Conservation (phyloP, 1,284 basidiomycete genomes). For the Melampsora americana region DNA sequence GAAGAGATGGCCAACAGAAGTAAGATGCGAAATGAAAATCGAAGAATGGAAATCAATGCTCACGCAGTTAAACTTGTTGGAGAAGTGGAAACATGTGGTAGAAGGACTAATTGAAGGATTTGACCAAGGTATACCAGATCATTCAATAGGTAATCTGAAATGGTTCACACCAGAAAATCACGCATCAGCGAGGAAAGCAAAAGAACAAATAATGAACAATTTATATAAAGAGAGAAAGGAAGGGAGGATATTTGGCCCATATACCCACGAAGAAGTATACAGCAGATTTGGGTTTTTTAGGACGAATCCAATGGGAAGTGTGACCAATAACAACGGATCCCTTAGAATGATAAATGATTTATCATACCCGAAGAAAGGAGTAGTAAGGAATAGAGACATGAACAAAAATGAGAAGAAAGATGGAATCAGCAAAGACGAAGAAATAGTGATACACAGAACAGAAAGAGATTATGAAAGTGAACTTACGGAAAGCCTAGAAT, state of each 20-base stretch:
- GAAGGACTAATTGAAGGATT: not conserved
- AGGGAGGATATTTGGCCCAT: constrained; percentile 1
- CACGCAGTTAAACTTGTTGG: not conserved
- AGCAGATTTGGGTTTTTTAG: not conserved
- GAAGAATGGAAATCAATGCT: not conserved
- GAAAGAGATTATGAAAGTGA: too few relatives aligned
- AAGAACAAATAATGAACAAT: too few relatives aligned
- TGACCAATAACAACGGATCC: not conserved
- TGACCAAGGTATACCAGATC: constrained; percentile 8
- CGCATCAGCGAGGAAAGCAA: too few relatives aligned
- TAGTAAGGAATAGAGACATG: too few relatives aligned
- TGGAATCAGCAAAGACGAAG: too few relatives aligned
- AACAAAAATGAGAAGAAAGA: too few relatives aligned
- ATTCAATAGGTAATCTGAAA: not conserved
- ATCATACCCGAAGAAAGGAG: constrained; percentile 1
- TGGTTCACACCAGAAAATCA: too few relatives aligned
- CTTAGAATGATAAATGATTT: constrained; percentile 2
- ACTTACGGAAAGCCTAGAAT: too few relatives aligned
- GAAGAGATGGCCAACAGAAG: not conserved
- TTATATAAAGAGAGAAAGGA: too few relatives aligned
- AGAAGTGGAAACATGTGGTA: not conserved
- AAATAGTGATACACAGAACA: too few relatives aligned
- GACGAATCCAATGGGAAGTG: not conserved
- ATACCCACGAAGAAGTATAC: not conserved
- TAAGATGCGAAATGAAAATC: constrained; percentile 1